A percentile compares a stretch with the other conserved stretches of the same genome.
phyloP scores from a whole-genome alignment of 2,329 filamentous ascomycete genomes.

The Grosmannia huntii region DNA sequence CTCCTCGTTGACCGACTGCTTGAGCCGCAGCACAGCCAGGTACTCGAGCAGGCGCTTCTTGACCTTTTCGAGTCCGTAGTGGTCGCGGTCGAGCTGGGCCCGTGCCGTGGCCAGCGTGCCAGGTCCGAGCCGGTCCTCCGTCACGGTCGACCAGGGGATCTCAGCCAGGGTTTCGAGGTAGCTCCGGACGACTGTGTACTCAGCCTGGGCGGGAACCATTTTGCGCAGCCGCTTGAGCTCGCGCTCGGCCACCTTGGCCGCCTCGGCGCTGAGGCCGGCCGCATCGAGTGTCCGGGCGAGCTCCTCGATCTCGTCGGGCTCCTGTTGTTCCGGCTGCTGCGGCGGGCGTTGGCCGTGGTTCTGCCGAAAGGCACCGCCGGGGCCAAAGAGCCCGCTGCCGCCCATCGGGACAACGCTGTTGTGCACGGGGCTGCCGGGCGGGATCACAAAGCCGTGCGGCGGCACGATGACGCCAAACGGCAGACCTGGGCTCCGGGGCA shows the following conservation, averaged over 20 bases:
- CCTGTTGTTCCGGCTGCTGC: conserved; percentile 34
- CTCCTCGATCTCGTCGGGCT: conserved; percentile 81
- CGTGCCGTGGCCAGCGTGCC: conserved; percentile 69
- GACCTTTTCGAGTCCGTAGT: conserved; percentile 92
- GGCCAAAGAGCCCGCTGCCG: conserved; percentile 17
- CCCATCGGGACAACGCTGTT: background rate
- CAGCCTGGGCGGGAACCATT: conserved; percentile 92
- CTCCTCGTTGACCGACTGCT: conserved; percentile 78
- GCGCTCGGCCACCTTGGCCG: conserved; percentile 77
- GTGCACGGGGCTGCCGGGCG: too few relatives aligned
- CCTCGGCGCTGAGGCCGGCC: conserved; percentile 71
- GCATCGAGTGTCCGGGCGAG: conserved; percentile 76
- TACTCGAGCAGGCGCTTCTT: conserved; percentile 96
- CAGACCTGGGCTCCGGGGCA: background rate
- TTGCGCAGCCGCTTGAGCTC: conserved; percentile 82
- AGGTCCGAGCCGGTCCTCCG: conserved; percentile 72
- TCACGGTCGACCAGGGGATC: conserved; percentile 80
- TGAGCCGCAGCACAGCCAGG: conserved; percentile 86
- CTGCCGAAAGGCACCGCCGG: conserved; percentile 9
- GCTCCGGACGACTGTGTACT: conserved; percentile 85
- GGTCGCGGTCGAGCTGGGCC: conserved; percentile 87
- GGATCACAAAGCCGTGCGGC: too few relatives aligned
- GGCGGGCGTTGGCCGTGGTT: too few relatives aligned
- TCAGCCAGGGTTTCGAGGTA: conserved; percentile 91
- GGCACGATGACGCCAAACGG: conserved; percentile 8